These are phyloP conservation scores for Phytopythium chamaehyphon DNA, from an alignment of 352 stramenopile species.

Conservation along the genomic window DNA sequence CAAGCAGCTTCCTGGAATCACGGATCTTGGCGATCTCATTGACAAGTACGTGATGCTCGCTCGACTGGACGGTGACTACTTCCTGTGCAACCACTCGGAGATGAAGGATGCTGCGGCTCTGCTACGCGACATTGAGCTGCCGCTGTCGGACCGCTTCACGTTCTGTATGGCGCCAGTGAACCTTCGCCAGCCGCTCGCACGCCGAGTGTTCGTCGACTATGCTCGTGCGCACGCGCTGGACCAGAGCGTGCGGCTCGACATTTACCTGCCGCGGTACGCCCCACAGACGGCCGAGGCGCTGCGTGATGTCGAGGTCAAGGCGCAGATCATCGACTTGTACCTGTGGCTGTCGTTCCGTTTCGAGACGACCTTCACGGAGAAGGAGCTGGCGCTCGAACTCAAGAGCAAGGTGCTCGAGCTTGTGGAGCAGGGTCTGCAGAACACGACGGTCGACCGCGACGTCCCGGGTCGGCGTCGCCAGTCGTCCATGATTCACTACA, in stretches of 20 bases:
- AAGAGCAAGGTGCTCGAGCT: slow-evolving; percentile 62
- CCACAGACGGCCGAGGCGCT: slow-evolving; percentile 85
- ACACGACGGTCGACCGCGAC: slow-evolving; percentile 76
- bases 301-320: slow-evolving; percentile 86
- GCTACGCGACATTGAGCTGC: slow-evolving; percentile 63
- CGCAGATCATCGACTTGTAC: slow-evolving; percentile 93
- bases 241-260: slow-evolving; percentile 76
- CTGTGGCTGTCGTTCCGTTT: slow-evolving; percentile 93
- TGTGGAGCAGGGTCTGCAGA: slow-evolving; percentile 65
- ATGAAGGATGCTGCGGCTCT: slow-evolving; percentile 72
- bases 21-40: slow-evolving; percentile 63
- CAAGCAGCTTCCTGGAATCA: slow-evolving; percentile 67
- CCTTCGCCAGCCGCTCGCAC: slow-evolving; percentile 65
- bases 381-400: slow-evolving; percentile 57
- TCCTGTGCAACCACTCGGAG: slow-evolving; percentile 86
- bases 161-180: slow-evolving; percentile 90
- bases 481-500: slow-evolving; percentile 4
- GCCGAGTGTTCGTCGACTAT: slow-evolving; percentile 84
- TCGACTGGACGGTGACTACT: slow-evolving; percentile 88
- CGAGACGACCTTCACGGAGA: slow-evolving; percentile 77
- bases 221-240: slow-evolving; percentile 63
- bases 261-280: slow-evolving; percentile 63
- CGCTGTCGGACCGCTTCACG: slow-evolving; percentile 75
- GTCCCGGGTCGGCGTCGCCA: slow-evolving; percentile 21
- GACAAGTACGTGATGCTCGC: slow-evolving; percentile 86